Percentiles rank a stretch among this genome's conserved stretches.
These are phyloP conservation scores for Cryptosporidium sp. DNA, from an alignment of 169 alveolate genomes.

Conservation along the genomic window DNA sequence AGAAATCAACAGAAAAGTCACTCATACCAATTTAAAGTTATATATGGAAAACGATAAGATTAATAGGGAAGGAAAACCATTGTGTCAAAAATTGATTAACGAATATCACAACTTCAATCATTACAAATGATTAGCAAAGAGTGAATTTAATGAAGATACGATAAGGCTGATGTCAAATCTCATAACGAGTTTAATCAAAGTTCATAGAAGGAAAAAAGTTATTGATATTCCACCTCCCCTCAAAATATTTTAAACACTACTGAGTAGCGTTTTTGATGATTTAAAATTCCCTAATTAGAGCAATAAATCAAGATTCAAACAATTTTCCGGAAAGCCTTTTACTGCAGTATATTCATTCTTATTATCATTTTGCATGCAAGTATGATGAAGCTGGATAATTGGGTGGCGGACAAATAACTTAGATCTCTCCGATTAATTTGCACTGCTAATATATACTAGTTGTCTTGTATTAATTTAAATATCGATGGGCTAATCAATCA, in stretches of 20 bases:
- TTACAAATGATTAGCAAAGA: conserved; percentile 5
- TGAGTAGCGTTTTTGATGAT: conserved; percentile 4
- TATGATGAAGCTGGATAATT: conserved; percentile 1
- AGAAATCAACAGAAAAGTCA: not conserved
- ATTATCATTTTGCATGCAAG: conserved; percentile 34
- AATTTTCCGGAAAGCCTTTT: not conserved
- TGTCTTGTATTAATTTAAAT: too few relatives aligned
- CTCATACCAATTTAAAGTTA: not conserved
- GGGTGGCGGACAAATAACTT: not conserved
- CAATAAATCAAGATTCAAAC: conserved; percentile 9
- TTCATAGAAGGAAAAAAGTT: not conserved
- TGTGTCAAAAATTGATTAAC: not conserved
- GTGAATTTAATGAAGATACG: conserved; percentile 27
- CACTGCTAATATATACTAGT: not conserved
- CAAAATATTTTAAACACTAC: not conserved
- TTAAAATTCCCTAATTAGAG: not conserved
- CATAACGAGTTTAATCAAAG: not conserved
- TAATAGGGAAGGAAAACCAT: not conserved
- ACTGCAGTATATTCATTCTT: not conserved
- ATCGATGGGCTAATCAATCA: not conserved
- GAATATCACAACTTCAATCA: not conserved
- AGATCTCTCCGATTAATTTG: not conserved
- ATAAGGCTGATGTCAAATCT: not conserved
- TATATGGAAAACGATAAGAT: not conserved
- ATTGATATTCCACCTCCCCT: not conserved